phyloP scores from a whole-genome alignment of 352 stramenopile genomes.

The Phytopythium helicoides region DNA sequence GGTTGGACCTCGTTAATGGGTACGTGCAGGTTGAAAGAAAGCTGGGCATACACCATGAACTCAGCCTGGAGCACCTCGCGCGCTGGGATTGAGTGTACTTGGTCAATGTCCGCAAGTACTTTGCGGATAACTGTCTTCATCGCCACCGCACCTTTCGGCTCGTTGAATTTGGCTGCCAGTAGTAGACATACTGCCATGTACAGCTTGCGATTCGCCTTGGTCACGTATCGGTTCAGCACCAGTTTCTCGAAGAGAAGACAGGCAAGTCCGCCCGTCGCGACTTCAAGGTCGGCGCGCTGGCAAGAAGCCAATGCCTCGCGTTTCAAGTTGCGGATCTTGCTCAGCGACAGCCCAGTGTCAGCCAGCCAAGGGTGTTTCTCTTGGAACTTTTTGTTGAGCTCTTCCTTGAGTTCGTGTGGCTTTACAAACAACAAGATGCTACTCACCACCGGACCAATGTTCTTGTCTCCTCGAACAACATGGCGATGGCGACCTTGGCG shows the following conservation, averaged over 20 bases:
- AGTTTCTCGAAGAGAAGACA: slow-evolving; percentile 98
- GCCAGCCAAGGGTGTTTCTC: slow-evolving; percentile 92
- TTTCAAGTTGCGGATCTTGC: slow-evolving; percentile 96
- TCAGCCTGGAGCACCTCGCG: slow-evolving; percentile 85
- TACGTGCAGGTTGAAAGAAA: slow-evolving; percentile 88
- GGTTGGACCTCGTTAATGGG: slow-evolving; percentile 74
- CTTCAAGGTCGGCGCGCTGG: slow-evolving; percentile 86
- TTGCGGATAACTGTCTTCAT: slow-evolving; percentile 64
- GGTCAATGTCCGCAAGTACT: slow-evolving; percentile 77
- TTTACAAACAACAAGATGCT: slow-evolving; percentile 96
- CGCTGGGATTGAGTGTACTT: slow-evolving; percentile 74
- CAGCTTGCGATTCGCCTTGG: slow-evolving; percentile 94
- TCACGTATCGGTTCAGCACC: slow-evolving; percentile 93
- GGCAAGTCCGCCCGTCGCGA: slow-evolving; percentile 92
- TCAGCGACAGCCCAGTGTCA: slow-evolving; percentile 90
- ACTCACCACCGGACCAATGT: slow-evolving; percentile 90
- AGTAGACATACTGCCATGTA: slow-evolving; percentile 96
- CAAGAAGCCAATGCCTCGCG: slow-evolving; percentile 76
- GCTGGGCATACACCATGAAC: slow-evolving; percentile 89
- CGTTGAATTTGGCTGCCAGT: slow-evolving; percentile 93
- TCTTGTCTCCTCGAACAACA: slow-evolving; percentile 83
- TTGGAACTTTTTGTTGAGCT: slow-evolving; percentile 97
- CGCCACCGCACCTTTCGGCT: slow-evolving; percentile 63
- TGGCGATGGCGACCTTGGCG: slow-evolving; percentile 79
- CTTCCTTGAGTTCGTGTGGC: slow-evolving; percentile 93